phyloP scores from a whole-genome alignment of 2,329 filamentous ascomycete genomes.

The Aspergillus persii region DNA sequence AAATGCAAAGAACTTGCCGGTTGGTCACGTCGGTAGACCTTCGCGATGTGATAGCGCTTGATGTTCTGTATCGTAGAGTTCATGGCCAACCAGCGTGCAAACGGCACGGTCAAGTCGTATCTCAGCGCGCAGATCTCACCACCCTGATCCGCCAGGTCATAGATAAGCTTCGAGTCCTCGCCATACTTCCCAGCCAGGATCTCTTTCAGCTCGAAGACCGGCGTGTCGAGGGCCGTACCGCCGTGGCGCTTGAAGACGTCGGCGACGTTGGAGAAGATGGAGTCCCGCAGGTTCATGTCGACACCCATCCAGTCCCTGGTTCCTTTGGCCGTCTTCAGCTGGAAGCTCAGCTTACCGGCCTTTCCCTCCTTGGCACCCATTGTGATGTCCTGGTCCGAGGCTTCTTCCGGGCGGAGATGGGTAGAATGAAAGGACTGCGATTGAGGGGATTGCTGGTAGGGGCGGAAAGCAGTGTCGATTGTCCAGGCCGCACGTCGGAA shows the following conservation, averaged over 20 bases:
- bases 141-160: slow-evolving; percentile 83
- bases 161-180: slow-evolving; percentile 89
- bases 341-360: slow-evolving; percentile 51
- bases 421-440: background rate
- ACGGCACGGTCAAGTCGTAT: slow-evolving; percentile 85
- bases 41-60: slow-evolving; percentile 93
- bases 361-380: slow-evolving; percentile 31
- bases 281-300: slow-evolving; percentile 77
- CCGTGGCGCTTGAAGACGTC: slow-evolving; percentile 82
- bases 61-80: slow-evolving; percentile 78
- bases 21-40: slow-evolving; percentile 81
- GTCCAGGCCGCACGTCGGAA: background rate
- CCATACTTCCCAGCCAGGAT: slow-evolving; percentile 88
- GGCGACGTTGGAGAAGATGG: slow-evolving; percentile 73
- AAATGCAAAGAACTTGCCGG: slow-evolving; percentile 38
- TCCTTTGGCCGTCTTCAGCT: slow-evolving; percentile 86
- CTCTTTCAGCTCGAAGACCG: slow-evolving; percentile 82
- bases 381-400: slow-evolving; percentile 2
- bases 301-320: slow-evolving; percentile 82
- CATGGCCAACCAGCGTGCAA: slow-evolving; percentile 91
- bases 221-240: slow-evolving; percentile 74
- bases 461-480: background rate
- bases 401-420: background rate
- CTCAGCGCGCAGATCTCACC: slow-evolving; percentile 81
- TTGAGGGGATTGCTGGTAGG: background rate